Percentiles rank a stretch among this genome's conserved stretches.
These are phyloP conservation scores for Trichomonascaceae sp. DNA, from an alignment of 1,139 yeast genomes.

Conservation along the genomic window DNA sequence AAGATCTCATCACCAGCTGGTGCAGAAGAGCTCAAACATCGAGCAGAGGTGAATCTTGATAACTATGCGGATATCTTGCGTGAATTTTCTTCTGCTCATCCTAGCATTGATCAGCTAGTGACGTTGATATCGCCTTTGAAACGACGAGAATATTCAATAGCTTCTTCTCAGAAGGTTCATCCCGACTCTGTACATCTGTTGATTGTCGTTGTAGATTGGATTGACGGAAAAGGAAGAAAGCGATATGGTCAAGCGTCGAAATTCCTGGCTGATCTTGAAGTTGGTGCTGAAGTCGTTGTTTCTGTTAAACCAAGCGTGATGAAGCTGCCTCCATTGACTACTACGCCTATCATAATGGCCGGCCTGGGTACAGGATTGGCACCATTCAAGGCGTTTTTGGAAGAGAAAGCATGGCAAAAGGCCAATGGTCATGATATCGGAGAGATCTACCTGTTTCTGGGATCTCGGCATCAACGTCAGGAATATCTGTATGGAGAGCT, in stretches of 20 bases:
- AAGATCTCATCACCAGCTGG: slow-evolving; percentile 72
- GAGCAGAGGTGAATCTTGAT: slow-evolving; percentile 77
- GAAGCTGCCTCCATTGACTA: slow-evolving; percentile 84
- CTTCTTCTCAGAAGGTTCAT: slow-evolving; percentile 90
- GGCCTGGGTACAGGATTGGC: slow-evolving; percentile 98
- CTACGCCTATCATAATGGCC: slow-evolving; percentile 92
- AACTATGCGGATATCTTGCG: slow-evolving; percentile 78
- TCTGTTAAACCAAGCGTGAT: slow-evolving; percentile 95
- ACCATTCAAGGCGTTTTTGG: slow-evolving; percentile 95
- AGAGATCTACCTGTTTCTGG: slow-evolving; percentile 79
- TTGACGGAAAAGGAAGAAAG: slow-evolving; percentile 75
- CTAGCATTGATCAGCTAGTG: slow-evolving; percentile 65
- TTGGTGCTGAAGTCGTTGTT: slow-evolving; percentile 86
- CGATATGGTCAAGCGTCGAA: slow-evolving; percentile 95
- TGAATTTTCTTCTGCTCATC: slow-evolving; percentile 79
- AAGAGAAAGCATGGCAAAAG: slow-evolving; percentile 91
- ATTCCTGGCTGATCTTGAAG: slow-evolving; percentile 67
- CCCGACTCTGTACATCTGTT: slow-evolving; percentile 86
- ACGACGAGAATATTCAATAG: slow-evolving; percentile 98
- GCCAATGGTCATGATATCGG: slow-evolving; percentile 88
- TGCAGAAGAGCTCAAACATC: slow-evolving; percentile 76
- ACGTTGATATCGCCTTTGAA: slow-evolving; percentile 77
- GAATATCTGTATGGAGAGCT: slow-evolving; percentile 95
- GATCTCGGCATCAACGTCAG: slow-evolving; percentile 93
- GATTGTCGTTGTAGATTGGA: slow-evolving; percentile 96